These are phyloP conservation scores for Cajanus cajan DNA, from an alignment of 306 rosid species.

Conservation along the genomic window DNA sequence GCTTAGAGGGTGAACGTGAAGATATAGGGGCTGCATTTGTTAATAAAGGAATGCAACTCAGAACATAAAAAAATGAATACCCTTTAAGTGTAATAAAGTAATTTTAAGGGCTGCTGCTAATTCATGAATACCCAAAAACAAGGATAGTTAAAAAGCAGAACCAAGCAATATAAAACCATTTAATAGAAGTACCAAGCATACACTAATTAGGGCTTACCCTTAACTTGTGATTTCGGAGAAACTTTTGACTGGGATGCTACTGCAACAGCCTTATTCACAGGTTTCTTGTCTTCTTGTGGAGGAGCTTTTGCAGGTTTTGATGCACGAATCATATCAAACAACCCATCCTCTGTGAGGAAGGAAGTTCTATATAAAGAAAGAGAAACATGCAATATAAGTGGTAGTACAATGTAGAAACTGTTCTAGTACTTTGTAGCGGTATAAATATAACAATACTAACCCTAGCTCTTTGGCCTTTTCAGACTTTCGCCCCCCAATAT, in stretches of 20 bases:
- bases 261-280: constrained; percentile 39
- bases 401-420: background rate
- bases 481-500: constrained; percentile 91
- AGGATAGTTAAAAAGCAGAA: background rate
- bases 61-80: constrained; percentile 19
- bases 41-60: constrained; percentile 30
- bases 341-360: constrained; percentile 93
- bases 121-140: background rate
- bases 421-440: constrained; percentile 13
- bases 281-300: constrained; percentile 46
- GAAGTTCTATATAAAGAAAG: constrained; percentile 51
- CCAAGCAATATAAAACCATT: background rate
- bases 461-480: constrained; percentile 93
- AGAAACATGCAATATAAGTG: background rate
- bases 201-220: constrained; percentile 50
- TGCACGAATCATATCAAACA: constrained; percentile 70
- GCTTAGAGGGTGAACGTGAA: constrained; percentile 46
- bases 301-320: constrained; percentile 58
- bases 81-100: constrained; percentile 19
- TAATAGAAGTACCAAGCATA: background rate
- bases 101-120: constrained; percentile 22
- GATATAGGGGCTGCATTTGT: constrained; percentile 44
- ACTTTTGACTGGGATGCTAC: constrained; percentile 45
- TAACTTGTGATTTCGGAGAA: constrained; percentile 53
- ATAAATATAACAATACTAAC: constrained; percentile 47